Evolutionary conservation across 2,329 filamentous ascomycete species (phyloP).

Genomic region (Phaeosphaeriaceae sp.): DNA sequence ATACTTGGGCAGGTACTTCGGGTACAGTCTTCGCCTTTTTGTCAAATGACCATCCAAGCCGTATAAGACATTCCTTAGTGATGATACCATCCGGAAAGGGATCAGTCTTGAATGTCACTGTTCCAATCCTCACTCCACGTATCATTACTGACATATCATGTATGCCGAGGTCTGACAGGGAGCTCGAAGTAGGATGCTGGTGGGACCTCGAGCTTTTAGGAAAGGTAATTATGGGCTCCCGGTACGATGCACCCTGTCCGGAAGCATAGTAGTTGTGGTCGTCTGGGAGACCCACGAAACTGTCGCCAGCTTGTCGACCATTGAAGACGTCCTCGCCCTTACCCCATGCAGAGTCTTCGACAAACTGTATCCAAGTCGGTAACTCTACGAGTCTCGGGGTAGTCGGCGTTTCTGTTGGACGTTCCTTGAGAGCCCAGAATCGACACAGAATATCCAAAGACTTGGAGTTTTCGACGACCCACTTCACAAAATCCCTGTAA

Average conservation of each 20-base stretch:
- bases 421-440: constrained; percentile 14
- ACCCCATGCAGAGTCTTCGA: constrained; percentile 7
- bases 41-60: constrained; percentile 5
- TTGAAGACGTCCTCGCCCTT: constrained; percentile 3
- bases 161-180: not conserved
- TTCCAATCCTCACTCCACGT: constrained; percentile 1
- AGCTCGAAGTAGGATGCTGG: not conserved
- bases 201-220: not conserved
- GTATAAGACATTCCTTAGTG: constrained; percentile 2
- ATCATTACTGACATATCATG: constrained; percentile 4
- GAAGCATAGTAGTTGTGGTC: constrained; percentile 12
- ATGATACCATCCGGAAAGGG: constrained; percentile 13
- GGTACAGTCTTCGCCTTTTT: not conserved
- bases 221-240: constrained; percentile 4
- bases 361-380: constrained; percentile 15
- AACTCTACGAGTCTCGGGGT: constrained; percentile 7
- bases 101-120: constrained; percentile 3
- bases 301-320: constrained; percentile 13
- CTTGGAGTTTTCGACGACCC: constrained; percentile 5
- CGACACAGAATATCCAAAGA: constrained; percentile 21
- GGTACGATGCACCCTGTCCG: not conserved
- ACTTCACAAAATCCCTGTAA: constrained; percentile 15
- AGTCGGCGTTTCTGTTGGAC: not conserved
- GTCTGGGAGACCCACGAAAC: constrained; percentile 17
- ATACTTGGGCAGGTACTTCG: constrained; percentile 8